Evolutionary conservation across 2,329 filamentous ascomycete species (phyloP), one percentile per base, ranked within the genome.

Genomic region (Epichloe sibirici): DNA sequence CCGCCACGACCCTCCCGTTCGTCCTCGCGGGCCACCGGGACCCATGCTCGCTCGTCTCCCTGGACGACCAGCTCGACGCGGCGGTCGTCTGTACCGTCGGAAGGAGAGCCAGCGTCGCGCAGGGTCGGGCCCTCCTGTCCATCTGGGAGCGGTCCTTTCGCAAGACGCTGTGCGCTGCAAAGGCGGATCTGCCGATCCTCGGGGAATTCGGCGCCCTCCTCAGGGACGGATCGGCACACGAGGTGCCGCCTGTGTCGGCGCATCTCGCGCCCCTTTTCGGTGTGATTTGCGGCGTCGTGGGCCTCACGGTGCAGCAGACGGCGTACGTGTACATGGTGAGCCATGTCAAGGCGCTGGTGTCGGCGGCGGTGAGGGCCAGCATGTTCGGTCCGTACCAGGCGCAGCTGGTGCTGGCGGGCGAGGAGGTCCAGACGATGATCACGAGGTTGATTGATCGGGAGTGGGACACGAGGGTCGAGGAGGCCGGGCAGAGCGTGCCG

Each of bases 321-420:
- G 82, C 83, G 1, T 89, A 90, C 65, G 71, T 90, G 28, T 90
- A 88, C 65, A 70, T 91, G 65, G 76, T 91, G 57, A 79, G 82
- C 55, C 88, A 91, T 67, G 82, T 84, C 53, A 87, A 88, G 66
- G 86, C 86, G 0, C 69, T 91, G 51, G 74, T 89, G 48, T 88
- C 83, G 43, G 88, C 88, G 1, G 88, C 83, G 0, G 86, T 93
- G 57, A 72, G 88, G 51, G 85, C 87, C 23, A 85, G 84, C 61
- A 78, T 90, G 58, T 82, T 91, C 67, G 88, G 88, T 0, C 88
- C 88, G 6, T 93, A 89, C 64, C 85, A 89, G 65, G 85, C 84
- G 53, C 88, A 93, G 65, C 79, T 77, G 57, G 71, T 90, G 31
- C 72, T 93, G 48, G 87, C 86, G 2, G 77, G 81, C 40, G 65